These are phyloP conservation scores for Tulasnella sp. DNA, from an alignment of 768 basidiomycete species.

Conservation along the genomic window DNA sequence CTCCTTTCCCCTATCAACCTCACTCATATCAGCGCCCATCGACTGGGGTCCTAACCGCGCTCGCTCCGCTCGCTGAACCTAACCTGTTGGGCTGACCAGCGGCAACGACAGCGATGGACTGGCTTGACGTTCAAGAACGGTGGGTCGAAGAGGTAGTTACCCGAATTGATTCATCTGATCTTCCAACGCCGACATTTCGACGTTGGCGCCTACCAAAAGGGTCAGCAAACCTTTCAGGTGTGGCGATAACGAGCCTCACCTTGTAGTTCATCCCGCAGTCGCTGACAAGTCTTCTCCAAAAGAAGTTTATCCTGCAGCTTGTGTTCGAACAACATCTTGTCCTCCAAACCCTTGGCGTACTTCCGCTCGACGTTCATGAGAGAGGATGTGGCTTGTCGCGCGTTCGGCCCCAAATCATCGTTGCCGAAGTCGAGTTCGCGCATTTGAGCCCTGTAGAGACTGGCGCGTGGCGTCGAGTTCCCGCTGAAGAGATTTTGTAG, in stretches of 20 bases:
- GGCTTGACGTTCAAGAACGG: constrained; percentile 18
- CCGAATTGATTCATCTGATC: constrained; percentile 37
- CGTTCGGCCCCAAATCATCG: constrained; percentile 92
- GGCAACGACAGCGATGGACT: constrained; percentile 21
- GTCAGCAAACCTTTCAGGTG: background rate
- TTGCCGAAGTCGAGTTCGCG: constrained; percentile 94
- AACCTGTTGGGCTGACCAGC: background rate
- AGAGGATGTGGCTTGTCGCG: constrained; percentile 67
- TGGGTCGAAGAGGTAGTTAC: constrained; percentile 6
- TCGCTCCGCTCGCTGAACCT: no score
- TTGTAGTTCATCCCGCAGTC: constrained; percentile 85
- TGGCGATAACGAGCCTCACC: constrained; percentile 36
- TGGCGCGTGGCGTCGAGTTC: constrained; percentile 72
- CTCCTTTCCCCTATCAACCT: no score
- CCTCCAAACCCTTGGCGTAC: constrained; percentile 84
- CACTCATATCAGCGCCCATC: no score
- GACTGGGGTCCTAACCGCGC: no score
- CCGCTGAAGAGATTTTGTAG: constrained; percentile 80
- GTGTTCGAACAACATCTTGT: constrained; percentile 94
- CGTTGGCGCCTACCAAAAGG: constrained; percentile 54
- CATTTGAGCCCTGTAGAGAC: constrained; percentile 58
- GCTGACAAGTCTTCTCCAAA: constrained; percentile 82
- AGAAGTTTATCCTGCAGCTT: constrained; percentile 85
- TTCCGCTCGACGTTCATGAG: constrained; percentile 76
- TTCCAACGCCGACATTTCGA: constrained; percentile 71